phyloP scores from a whole-genome alignment of 2,329 filamentous ascomycete species.

The Sporothrix phasma region DNA sequence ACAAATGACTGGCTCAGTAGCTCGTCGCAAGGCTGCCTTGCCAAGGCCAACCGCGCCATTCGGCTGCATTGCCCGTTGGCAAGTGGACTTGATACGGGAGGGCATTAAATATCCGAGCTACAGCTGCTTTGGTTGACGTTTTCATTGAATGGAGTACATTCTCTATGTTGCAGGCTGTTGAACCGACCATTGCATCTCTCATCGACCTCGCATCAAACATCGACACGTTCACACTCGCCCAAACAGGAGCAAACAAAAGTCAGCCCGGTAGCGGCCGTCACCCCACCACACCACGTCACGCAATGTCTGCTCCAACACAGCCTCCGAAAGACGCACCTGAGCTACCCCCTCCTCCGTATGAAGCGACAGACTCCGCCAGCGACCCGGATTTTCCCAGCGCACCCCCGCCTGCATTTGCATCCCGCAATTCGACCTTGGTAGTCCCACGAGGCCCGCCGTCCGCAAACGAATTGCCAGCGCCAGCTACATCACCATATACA shows the following conservation, averaged over 20 bases:
- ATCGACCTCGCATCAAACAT: not conserved
- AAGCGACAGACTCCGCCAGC: not conserved
- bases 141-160: too few species aligned
- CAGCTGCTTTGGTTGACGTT: not conserved
- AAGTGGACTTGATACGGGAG: not conserved
- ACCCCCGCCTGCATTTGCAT: not conserved
- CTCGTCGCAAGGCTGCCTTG: not conserved
- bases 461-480: not conserved
- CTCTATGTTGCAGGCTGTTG: too few species aligned
- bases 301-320: not conserved
- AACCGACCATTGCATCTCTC: not conserved
- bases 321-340: not conserved
- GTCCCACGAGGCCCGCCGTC: not conserved
- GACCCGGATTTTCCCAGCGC: not conserved
- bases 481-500: not conserved
- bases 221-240: not conserved
- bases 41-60: not conserved
- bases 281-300: not conserved
- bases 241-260: not conserved
- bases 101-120: not conserved
- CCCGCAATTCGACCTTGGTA: not conserved
- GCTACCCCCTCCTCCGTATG: not conserved
- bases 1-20: not conserved
- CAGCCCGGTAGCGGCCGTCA: not conserved
- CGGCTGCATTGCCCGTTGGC: not conserved